Conservation (phyloP, 2,329 filamentous ascomycete genomes). For the Conoideocrella luteorostrata region DNA sequence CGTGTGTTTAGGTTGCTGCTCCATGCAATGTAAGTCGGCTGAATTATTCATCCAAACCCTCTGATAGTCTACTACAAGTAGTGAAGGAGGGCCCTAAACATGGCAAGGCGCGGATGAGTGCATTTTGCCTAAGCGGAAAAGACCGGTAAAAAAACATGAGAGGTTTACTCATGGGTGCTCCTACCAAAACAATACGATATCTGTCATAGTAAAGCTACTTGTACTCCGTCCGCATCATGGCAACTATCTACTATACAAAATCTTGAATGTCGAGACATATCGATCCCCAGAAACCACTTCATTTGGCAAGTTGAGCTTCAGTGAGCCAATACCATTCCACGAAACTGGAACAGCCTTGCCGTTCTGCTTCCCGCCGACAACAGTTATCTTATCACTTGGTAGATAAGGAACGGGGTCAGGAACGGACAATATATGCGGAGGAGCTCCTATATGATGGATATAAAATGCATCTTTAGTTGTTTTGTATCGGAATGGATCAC, state of each 20-base stretch:
- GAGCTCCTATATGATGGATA: slow-evolving; percentile 37
- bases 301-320: slow-evolving; percentile 25
- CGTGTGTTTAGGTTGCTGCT: no score
- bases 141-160: no score
- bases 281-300: slow-evolving; percentile 26
- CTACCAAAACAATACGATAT: no score
- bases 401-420: slow-evolving; percentile 39
- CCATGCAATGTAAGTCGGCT: no score
- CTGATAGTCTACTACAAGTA: no score
- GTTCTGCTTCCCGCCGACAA: slow-evolving; percentile 28
- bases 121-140: no score
- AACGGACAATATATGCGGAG: slow-evolving; percentile 32
- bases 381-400: slow-evolving; percentile 38
- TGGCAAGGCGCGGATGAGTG: no score
- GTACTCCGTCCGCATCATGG: no score
- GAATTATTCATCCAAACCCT: no score
- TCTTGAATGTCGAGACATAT: slow-evolving; percentile 29
- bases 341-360: slow-evolving; percentile 16
- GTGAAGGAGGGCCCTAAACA: no score
- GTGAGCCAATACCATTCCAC: slow-evolving; percentile 12
- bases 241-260: slow-evolving; percentile 10
- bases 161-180: no score
- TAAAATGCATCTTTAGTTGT: slow-evolving; percentile 47
- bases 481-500: slow-evolving; percentile 37
- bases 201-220: no score